phyloP scores from a whole-genome alignment of 2,329 filamentous ascomycete species.

The Penicillium corylophilum region DNA sequence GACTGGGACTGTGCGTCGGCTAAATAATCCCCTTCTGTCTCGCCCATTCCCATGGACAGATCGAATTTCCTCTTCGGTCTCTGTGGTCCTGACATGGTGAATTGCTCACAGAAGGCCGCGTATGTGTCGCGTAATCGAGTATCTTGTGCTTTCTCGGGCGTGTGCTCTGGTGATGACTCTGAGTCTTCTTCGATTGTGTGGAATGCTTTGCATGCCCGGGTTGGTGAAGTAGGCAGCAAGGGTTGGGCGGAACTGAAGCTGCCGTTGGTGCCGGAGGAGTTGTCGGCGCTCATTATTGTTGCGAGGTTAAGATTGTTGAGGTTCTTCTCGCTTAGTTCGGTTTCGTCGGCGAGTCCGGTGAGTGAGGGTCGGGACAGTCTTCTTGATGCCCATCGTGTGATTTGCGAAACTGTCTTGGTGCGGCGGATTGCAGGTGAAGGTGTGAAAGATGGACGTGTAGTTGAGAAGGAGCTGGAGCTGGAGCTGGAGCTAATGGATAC shows the following conservation, averaged over 20 bases:
- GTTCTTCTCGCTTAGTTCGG: slow-evolving; percentile 12
- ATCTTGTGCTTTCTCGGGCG: slow-evolving; percentile 4
- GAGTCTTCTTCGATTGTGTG: slow-evolving; percentile 2
- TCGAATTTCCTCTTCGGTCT: slow-evolving; percentile 6
- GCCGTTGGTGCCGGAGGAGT: not conserved
- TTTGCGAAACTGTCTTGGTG: slow-evolving; percentile 7
- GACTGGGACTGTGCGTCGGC: not conserved
- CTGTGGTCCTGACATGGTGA: slow-evolving; percentile 10
- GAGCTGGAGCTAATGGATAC: slow-evolving; percentile 13
- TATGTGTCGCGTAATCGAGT: slow-evolving; percentile 10
- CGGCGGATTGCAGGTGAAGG: slow-evolving; percentile 5
- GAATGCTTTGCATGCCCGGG: not conserved
- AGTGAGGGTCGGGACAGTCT: slow-evolving; percentile 12
- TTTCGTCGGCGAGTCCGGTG: not conserved
- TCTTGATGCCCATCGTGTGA: slow-evolving; percentile 17
- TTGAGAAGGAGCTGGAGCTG: slow-evolving; percentile 6
- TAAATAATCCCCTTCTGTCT: not conserved
- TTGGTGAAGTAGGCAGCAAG: not conserved
- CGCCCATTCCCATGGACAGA: slow-evolving; percentile 5
- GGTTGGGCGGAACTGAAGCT: not conserved
- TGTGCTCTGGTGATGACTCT: not conserved
- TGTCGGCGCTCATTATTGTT: not conserved
- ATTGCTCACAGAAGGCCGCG: slow-evolving; percentile 14
- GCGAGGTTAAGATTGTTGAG: slow-evolving; percentile 6
- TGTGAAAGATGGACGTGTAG: slow-evolving; percentile 3